These are phyloP conservation scores for Trichoderma arundinaceum DNA, from an alignment of 2,329 filamentous ascomycete genomes.

Conservation along the genomic window DNA sequence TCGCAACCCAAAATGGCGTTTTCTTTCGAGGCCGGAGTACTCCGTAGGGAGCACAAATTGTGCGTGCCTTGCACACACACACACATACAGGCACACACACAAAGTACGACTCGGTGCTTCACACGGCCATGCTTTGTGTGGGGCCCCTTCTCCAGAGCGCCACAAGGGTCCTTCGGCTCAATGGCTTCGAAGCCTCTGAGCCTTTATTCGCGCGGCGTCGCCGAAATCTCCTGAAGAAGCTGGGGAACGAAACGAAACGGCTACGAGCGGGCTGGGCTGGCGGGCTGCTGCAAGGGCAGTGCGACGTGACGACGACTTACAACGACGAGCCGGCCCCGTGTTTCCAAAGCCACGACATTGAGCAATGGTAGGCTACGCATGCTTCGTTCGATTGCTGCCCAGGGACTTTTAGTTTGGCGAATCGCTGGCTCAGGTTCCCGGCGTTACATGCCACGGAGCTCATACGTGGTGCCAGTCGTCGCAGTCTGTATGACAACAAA, in stretches of 20 bases:
- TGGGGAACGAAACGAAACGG: conserved; percentile 2
- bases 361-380: conserved; percentile 8
- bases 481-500: conserved; percentile 17
- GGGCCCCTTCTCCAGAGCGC: conserved; percentile 11
- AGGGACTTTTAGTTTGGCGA: conserved; percentile 4
- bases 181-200: not conserved
- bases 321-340: too few relatives aligned
- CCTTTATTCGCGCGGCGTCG: conserved; percentile 30
- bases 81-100: not conserved
- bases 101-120: conserved; percentile 5
- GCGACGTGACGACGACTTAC: conserved; percentile 17
- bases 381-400: not conserved
- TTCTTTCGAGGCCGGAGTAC: conserved; percentile 23
- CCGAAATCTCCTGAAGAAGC: conserved; percentile 27
- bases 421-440: conserved; percentile 8
- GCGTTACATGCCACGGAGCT: not conserved
- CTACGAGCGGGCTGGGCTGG: too few relatives aligned
- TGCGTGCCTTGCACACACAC: not conserved
- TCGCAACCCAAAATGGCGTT: conserved; percentile 5
- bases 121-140: conserved; percentile 3
- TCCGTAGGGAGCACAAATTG: not conserved
- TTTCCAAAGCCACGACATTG: not conserved
- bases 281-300: conserved; percentile 32
- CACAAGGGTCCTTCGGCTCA: conserved; percentile 24
- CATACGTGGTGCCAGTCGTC: conserved; percentile 28